Evolutionary conservation across 1,139 yeast species (phyloP), one percentile per base, ranked within the genome.

Genomic region (Arxiozyma slooffiae): DNA sequence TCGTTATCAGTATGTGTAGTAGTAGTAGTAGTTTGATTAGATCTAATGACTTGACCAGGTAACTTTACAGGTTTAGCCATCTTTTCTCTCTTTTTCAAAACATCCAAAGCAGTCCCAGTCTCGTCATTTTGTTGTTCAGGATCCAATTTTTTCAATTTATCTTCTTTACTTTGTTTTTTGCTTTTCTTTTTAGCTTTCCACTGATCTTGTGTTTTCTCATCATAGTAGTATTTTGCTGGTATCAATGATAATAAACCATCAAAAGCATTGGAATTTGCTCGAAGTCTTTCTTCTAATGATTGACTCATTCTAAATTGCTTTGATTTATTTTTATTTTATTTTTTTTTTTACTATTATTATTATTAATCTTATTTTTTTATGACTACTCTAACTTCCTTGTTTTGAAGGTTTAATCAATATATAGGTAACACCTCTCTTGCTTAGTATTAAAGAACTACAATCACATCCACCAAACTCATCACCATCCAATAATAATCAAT

Each of bases 201-300:
- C 69, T 90, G 97, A 52, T 84, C 84, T 62, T 84, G 82, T 3
- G 57, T 80, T 80, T 47, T 82, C 44, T 85, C 87, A 57, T 80
- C 85, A 64, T 87, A 88, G 66, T 90, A 90, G 63, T 85, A 88
- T 64, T 89, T 88, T 9, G 97, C 95, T 8, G 98, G 97, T 53
- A 92, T 89, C 65, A 92, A 73, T 22, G 97, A 87, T 55, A 92
- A 73, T 52, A 92, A 73, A 42, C 97, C 96, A 65, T 87, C 90
- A 67, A 92, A 90, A 7, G 97, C 94, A 52, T 82, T 76, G 20
- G 96, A 85, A 64, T 88, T 95, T 48, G 84, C 80, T 67, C 82
- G 81, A 58, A 89, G 77, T 60, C 96, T 81, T 63, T 87, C 95
- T 80, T 86, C 67, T 39, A 65, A 53, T 42, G 62, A 56, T 54